A percentile compares a stretch with the other conserved stretches of the same genome.
Conservation (phyloP, 306 rosid genomes). For the Oemleria cerasiformis region DNA sequence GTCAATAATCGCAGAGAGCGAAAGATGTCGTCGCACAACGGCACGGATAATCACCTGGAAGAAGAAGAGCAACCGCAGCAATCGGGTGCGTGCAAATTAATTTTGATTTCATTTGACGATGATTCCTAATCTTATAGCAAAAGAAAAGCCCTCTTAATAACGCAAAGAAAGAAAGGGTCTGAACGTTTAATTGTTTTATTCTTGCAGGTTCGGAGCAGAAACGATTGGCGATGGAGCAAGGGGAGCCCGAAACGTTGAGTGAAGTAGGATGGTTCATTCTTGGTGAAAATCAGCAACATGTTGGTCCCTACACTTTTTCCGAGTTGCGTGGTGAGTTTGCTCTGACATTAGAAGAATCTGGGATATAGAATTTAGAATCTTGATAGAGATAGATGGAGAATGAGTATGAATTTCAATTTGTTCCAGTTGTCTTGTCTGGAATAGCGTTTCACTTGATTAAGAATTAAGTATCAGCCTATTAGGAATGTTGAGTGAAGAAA, state of each 20-base stretch:
- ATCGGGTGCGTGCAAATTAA: neutral
- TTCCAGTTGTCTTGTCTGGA: neutral
- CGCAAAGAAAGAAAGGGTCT: neutral
- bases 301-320: conserved; percentile 76
- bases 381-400: neutral
- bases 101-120: neutral
- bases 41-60: conserved; percentile 21
- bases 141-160: neutral
- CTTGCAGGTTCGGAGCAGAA: conserved; percentile 32
- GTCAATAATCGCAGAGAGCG: neutral
- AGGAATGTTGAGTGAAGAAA: conserved; percentile 13
- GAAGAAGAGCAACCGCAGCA: conserved; percentile 13
- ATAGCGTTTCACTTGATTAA: neutral
- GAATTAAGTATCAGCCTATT: neutral
- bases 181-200: neutral
- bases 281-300: conserved; percentile 70
- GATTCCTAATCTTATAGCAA: neutral
- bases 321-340: conserved; percentile 78
- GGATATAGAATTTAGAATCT: neutral
- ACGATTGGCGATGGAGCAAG: conserved; percentile 17
- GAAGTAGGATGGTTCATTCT: conserved; percentile 85
- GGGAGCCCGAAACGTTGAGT: conserved; percentile 18
- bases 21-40: conserved; percentile 36
- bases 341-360: neutral
- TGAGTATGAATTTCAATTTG: neutral